These are phyloP conservation scores for Alternaria metachromatica DNA, from an alignment of 2,329 filamentous ascomycete genomes.

Conservation along the genomic window DNA sequence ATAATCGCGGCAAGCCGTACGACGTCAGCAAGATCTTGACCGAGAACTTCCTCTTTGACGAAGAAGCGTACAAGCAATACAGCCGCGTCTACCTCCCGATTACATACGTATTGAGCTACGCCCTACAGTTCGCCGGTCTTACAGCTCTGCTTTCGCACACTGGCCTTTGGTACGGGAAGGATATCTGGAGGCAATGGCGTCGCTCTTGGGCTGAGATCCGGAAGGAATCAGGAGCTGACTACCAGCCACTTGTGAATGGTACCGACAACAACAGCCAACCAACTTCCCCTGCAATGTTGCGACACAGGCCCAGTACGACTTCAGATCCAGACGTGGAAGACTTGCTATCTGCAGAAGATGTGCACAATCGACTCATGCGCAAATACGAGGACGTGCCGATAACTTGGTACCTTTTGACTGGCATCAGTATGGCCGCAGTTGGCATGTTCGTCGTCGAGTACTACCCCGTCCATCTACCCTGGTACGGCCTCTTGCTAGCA, in stretches of 20 bases:
- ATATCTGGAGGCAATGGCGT: slow-evolving; percentile 80
- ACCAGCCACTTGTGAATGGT: slow-evolving; percentile 42
- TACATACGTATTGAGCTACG: slow-evolving; percentile 86
- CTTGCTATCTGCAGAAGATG: slow-evolving; percentile 75
- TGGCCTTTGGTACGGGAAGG: slow-evolving; percentile 80
- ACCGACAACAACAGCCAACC: slow-evolving; percentile 44
- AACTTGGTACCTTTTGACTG: slow-evolving; percentile 80
- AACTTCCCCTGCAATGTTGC: slow-evolving; percentile 25
- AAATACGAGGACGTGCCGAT: slow-evolving; percentile 82
- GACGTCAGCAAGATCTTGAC: slow-evolving; percentile 83
- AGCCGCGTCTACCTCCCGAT: slow-evolving; percentile 85
- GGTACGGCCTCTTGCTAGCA: slow-evolving; percentile 83
- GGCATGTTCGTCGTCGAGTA: slow-evolving; percentile 87
- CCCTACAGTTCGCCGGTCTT: slow-evolving; percentile 82
- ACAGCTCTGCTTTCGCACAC: slow-evolving; percentile 83
- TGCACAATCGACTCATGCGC: slow-evolving; percentile 84
- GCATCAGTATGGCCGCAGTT: slow-evolving; percentile 75
- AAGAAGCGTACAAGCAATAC: slow-evolving; percentile 77
- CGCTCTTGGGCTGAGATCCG: slow-evolving; percentile 70
- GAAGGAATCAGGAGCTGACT: slow-evolving; percentile 35
- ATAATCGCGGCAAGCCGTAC: slow-evolving; percentile 81
- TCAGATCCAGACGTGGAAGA: slow-evolving; percentile 53
- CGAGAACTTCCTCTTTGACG: slow-evolving; percentile 77
- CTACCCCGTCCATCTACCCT: slow-evolving; percentile 77
- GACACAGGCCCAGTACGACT: slow-evolving; percentile 36